Conservation (phyloP, 2,329 filamentous ascomycete species). For the Colletotrichum lini region DNA sequence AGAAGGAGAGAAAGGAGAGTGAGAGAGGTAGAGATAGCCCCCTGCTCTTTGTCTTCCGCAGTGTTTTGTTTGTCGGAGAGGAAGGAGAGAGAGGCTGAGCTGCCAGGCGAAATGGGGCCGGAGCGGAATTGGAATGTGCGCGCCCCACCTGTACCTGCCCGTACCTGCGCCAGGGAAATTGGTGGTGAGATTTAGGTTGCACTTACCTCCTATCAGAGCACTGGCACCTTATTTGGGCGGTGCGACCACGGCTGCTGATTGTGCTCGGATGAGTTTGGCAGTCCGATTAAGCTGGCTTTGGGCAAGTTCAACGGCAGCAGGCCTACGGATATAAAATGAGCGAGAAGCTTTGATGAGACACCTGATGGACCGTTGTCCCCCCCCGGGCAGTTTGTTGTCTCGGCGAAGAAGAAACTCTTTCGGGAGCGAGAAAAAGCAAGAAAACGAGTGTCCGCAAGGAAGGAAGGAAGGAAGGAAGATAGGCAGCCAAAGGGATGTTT, state of each 20-base stretch:
- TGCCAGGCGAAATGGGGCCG: constrained; percentile 34
- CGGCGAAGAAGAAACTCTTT: constrained; percentile 22
- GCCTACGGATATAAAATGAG: constrained; percentile 21
- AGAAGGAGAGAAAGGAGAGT: constrained; percentile 10
- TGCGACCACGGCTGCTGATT: constrained; percentile 15
- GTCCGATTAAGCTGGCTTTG: constrained; percentile 12
- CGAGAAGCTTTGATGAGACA: constrained; percentile 9
- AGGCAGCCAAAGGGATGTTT: not conserved
- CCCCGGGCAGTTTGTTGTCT: constrained; percentile 1
- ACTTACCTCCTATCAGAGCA: constrained; percentile 41
- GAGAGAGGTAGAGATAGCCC: not conserved
- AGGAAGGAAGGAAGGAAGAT: not conserved
- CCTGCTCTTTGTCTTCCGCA: constrained; percentile 32
- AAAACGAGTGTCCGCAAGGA: constrained; percentile 19
- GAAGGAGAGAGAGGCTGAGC: constrained; percentile 40
- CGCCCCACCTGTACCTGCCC: constrained; percentile 36
- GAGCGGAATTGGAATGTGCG: constrained; percentile 39
- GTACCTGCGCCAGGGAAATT: constrained; percentile 41
- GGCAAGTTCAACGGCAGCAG: constrained; percentile 7
- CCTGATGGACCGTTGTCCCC: constrained; percentile 8
- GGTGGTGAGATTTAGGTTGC: constrained; percentile 32
- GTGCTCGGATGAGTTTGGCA: constrained; percentile 26
- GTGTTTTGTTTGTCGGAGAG: constrained; percentile 40
- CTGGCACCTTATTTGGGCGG: constrained; percentile 25
- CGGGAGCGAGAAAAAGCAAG: constrained; percentile 2